A percentile compares a stretch with the other conserved stretches of the same genome.
phyloP scores from a whole-genome alignment of 176 grass and related monocot genomes.

The Lolium perenne region DNA sequence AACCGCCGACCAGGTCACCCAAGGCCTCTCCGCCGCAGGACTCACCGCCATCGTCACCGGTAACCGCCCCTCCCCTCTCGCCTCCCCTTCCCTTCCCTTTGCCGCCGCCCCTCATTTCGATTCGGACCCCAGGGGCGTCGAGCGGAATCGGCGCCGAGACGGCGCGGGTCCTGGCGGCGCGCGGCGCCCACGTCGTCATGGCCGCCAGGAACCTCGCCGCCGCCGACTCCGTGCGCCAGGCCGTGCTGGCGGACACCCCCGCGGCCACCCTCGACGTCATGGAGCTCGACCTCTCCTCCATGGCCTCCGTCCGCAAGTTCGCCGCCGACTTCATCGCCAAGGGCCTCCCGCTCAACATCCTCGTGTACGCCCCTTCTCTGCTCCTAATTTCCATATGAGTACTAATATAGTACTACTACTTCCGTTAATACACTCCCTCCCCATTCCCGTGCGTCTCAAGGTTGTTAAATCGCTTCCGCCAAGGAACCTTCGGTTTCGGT shows the following conservation, averaged over 20 bases:
- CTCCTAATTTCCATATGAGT: not conserved
- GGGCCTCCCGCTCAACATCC: slow-evolving; percentile 83
- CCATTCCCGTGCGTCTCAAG: not conserved
- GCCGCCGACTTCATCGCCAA: slow-evolving; percentile 55
- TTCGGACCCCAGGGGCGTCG: slow-evolving; percentile 53
- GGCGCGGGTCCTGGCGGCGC: slow-evolving; percentile 66
- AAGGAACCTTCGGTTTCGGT: not conserved
- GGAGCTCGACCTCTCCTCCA: slow-evolving; percentile 85
- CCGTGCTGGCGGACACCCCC: slow-evolving; percentile 59
- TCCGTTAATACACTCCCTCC: not conserved
- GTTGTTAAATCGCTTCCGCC: too few species aligned
- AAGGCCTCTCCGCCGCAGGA: slow-evolving; percentile 59
- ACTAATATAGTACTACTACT: not conserved
- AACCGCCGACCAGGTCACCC: slow-evolving; percentile 84
- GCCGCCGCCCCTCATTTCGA: not conserved
- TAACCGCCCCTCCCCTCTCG: not conserved
- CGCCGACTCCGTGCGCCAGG: slow-evolving; percentile 48
- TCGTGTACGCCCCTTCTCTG: slow-evolving; percentile 51
- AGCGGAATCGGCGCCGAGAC: slow-evolving; percentile 91
- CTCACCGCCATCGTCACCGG: slow-evolving; percentile 91
- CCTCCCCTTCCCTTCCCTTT: not conserved
- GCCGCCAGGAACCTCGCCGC: slow-evolving; percentile 62
- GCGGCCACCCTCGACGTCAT: slow-evolving; percentile 62
- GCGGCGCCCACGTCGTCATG: slow-evolving; percentile 86
- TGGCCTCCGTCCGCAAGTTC: slow-evolving; percentile 76